These are phyloP conservation scores for Linum trigynum DNA, from an alignment of 345 rosid species.

Conservation along the genomic window DNA sequence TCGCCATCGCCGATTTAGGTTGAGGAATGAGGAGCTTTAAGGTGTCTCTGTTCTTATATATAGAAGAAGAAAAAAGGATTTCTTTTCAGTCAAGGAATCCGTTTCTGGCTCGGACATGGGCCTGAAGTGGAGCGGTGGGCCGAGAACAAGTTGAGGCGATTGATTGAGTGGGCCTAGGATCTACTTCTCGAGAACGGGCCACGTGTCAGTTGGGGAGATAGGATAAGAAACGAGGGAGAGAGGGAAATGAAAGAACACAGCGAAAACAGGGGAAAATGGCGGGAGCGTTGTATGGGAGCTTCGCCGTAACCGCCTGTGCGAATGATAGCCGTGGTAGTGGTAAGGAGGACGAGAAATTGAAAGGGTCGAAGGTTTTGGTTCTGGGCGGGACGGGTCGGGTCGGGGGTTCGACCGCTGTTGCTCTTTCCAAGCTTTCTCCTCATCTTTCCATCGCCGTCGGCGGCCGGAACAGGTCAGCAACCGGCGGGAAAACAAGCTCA, in stretches of 20 bases:
- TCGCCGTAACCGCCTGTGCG: constrained; percentile 17
- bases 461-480: constrained; percentile 64
- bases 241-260: not conserved
- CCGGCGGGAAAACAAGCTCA: too few species aligned
- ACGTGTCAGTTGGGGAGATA: too few species aligned
- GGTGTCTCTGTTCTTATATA: too few species aligned
- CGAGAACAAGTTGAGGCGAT: too few species aligned
- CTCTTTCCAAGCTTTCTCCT: constrained; percentile 79
- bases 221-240: not conserved
- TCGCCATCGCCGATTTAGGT: too few species aligned
- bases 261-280: constrained; percentile 18
- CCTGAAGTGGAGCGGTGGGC: too few species aligned
- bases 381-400: constrained; percentile 96
- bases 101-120: too few species aligned
- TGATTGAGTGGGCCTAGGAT: too few species aligned
- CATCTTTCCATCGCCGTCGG: constrained; percentile 54
- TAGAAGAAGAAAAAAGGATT: too few species aligned
- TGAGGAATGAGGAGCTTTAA: too few species aligned
- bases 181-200: too few species aligned
- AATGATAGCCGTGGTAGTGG: constrained; percentile 13
- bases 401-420: constrained; percentile 87
- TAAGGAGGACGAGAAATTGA: constrained; percentile 29
- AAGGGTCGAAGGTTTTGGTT: constrained; percentile 45
- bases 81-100: too few species aligned
- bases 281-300: constrained; percentile 21